Base-by-base conservation (phyloP, 2,329 filamentous ascomycete species). In the Polytolypa hystricis region DNA sequence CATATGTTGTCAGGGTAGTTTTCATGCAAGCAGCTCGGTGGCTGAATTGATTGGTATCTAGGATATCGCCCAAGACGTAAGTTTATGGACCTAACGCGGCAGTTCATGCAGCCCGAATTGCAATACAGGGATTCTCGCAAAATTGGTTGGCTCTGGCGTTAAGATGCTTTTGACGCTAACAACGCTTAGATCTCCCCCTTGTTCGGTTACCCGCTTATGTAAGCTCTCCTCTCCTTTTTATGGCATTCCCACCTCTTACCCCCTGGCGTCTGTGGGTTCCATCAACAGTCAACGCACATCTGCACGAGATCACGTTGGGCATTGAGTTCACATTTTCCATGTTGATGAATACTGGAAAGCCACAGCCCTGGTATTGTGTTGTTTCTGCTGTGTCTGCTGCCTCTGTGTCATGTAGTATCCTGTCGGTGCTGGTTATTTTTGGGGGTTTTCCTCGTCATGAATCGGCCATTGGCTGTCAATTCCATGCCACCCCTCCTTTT, bases 121-220 rank as follows among this genome's bases (percentile, higher is more conserved):
- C 34, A 47, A 49, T 48, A 42, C 43, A 41, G 42, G 46, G 48
- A 43, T 38, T 40, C 46, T 51, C 45, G 42, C 33, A 41, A 43
- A 52, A 61, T 50, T 49, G 55, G 50, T 61, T 61, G 60, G 58
- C 48, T 55, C 31, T 61, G 44, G 51, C 40, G 51, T 49, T 46
- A 47, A 53, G 53, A 53, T 61, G 44, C 47, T 49, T 54, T 41
- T 55, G 45, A 45, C 56, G 51, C 57, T 62, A 61, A 44, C 30
- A 27, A 7, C 21, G 6, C 35, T 51, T 52, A 59, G 57, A 58
- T 60, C 45, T 58, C 57, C 45, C 57, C 56, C 27, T 55, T 60
- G 43, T 58, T 58, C 49, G 55, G 56, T 46, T 61, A 57, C 43
- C 48, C 51, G 38, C 53, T 61, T 44, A 60, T 60, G 57, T 61